Evolutionary conservation across 106 monocot species (phyloP).

Genomic region (Dendrobium huoshanense): DNA sequence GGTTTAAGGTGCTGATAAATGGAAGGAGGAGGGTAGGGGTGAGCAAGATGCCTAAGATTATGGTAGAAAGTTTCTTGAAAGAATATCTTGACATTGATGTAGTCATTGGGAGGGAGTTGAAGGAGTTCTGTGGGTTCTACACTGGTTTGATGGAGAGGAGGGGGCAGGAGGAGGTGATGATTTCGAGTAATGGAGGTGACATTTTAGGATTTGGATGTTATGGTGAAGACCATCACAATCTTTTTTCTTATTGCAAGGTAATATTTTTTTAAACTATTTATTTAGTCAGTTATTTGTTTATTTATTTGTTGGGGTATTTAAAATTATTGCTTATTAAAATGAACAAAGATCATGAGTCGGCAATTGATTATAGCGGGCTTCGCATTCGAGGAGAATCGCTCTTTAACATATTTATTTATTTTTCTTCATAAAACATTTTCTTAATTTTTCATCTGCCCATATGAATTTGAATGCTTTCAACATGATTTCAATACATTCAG

Average conservation of each 20-base stretch:
- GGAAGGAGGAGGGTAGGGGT: constrained; percentile 38
- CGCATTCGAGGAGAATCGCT: no score
- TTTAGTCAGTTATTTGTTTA: background rate
- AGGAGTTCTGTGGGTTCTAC: constrained; percentile 46
- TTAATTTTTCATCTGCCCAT: no score
- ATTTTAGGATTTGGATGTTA: constrained; percentile 9
- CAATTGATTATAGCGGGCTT: no score
- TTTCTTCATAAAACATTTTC: no score
- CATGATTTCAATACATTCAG: no score
- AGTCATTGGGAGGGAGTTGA: constrained; percentile 69
- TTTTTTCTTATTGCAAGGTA: constrained; percentile 49
- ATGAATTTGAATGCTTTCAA: no score
- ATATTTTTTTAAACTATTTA: background rate
- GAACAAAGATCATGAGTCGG: no score
- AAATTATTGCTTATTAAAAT: no score
- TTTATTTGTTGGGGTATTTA: no score
- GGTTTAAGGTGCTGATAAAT: constrained; percentile 29
- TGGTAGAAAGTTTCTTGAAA: constrained; percentile 69
- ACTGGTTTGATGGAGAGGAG: constrained; percentile 40
- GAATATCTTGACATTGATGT: constrained; percentile 65
- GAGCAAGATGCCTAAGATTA: constrained; percentile 54
- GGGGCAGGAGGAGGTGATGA: background rate
- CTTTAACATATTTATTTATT: no score
- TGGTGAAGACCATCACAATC: background rate
- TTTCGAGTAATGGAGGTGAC: constrained; percentile 9